Base-by-base conservation (phyloP, 768 basidiomycete genomes). In the Amanita polypyramis region DNA sequence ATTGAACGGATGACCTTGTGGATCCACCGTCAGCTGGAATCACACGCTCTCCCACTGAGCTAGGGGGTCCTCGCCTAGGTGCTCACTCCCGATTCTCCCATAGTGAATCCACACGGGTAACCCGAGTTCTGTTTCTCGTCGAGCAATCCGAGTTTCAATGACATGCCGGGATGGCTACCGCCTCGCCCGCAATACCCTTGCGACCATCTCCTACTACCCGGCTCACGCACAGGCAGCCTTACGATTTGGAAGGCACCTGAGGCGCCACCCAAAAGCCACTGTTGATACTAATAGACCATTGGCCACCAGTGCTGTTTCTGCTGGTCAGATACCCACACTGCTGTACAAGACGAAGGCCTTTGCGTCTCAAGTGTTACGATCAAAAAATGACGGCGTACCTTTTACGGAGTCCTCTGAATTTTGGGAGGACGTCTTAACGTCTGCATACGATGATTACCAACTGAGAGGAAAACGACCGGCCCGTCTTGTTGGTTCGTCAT, bases 271-370 rank as follows among this genome's bases (percentile, higher is more conserved):
- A 12, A 43, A 43, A 20, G 27, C 25, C n/a, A 10, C 4, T 11
- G 11, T n/a, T 36, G 34, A 9, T 2, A 10, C n/a, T 36, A 21
- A 9, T 1, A 36, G 44, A 8, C 14, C 34, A n/a, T 35, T 45
- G 17, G 44, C n/a, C 8, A 45, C 34, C n/a, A 17, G 23, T n/a
- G 9, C 43, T 7, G 2, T 12, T 5, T 2, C 43, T 20, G 21
- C 33, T 15, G 19, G 34, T 29, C 65, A 69, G 47, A 60, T 70
- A 9, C 64, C 76, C 43, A 72, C 69, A 5, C 54, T 79, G 9
- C 60, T 80, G 29, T 73, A 79, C 56, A 77, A 73, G 59, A 70
- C 70, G 0, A 60, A 61, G 6, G 60, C 67, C 4, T 54, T 81
- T 2, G 50, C 81, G 6, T 76, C 74, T 32, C 67, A 68, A 25